Base-by-base conservation (phyloP, 2,329 filamentous ascomycete species). In the Magnaporthiopsis rhizophila region DNA sequence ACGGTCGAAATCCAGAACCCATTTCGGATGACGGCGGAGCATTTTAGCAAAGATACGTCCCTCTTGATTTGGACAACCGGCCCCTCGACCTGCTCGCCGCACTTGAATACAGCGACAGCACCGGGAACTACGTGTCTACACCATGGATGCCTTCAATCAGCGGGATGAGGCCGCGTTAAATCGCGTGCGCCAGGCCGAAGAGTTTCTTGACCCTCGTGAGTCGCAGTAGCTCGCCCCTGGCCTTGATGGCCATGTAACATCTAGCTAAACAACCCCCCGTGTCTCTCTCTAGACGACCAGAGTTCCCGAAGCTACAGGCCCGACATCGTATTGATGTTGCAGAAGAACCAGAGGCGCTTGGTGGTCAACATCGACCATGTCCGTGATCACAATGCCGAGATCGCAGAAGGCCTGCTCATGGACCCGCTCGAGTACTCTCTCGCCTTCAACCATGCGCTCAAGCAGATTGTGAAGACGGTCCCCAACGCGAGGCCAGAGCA, bases 181-280 rank as follows among this genome's bases (percentile, higher is more conserved):
- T 79, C 91, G 92, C 72, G 86, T 97, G 75, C 89, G 92, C 71
- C 86, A 89, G 68, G 92, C 92, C n/a, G 85, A 89, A 71, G 93
- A 97, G 75, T 97, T 98, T 73, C 86, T 98, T 58, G 94, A 97
- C 80, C 94, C 94, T 66, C 88, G 92, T 97, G 58, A 63, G 62
- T 63, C 32, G 34, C 34, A n/a, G n/a, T 36, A 21, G 63, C 66
- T 64, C 72, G 77, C 66, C 77, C 59, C 56, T 57, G n/a, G 24
- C 34, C 26, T 60, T 21, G 32, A 59, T 32, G 45, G 45, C 45
- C 45, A 6, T 26, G 15, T 26, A 9, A 45, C 45, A 21, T 9
- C 45, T 53, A 21, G 18, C 45, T 53, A 21, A 53, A n/a, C 45
- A 45, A 45, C 2, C 21, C 53, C 38, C 59, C 61, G 61, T 63